Percentiles rank a stretch among this genome's conserved stretches.
Conservation (phyloP, 2,329 filamentous ascomycete genomes). For the Ophiostoma fasciatum region DNA sequence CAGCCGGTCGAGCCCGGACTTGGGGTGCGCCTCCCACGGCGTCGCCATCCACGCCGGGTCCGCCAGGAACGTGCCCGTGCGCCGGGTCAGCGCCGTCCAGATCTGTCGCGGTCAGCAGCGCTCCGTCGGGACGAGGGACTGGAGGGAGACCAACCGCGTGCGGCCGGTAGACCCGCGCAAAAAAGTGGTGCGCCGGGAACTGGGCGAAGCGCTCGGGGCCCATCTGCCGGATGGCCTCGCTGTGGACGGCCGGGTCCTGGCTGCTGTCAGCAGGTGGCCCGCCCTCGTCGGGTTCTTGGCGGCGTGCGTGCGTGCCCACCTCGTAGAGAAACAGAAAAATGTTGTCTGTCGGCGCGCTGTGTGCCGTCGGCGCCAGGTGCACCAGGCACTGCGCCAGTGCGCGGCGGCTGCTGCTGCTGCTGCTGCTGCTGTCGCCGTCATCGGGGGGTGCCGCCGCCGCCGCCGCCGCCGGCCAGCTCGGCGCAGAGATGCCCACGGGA, state of each 20-base stretch:
- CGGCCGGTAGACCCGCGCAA: slow-evolving; percentile 38
- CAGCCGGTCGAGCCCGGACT: slow-evolving; percentile 34
- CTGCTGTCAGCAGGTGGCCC: no score
- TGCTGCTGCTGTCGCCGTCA: slow-evolving; percentile 16
- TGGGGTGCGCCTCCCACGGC: slow-evolving; percentile 37
- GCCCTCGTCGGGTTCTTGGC: background rate
- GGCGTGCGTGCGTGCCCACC: slow-evolving; percentile 21
- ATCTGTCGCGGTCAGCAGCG: slow-evolving; percentile 19
- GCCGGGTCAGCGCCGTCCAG: slow-evolving; percentile 32
- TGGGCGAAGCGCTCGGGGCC: slow-evolving; percentile 31
- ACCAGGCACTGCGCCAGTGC: slow-evolving; percentile 27
- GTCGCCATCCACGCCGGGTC: slow-evolving; percentile 33
- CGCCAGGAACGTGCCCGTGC: slow-evolving; percentile 35
- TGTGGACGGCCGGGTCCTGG: slow-evolving; percentile 20
- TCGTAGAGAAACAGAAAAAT: slow-evolving; percentile 39
- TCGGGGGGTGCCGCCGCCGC: slow-evolving; percentile 23
- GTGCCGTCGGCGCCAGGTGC: slow-evolving; percentile 21
- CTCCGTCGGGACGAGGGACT: no score
- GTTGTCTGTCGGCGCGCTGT: slow-evolving; percentile 19
- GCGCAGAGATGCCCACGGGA: slow-evolving; percentile 24
- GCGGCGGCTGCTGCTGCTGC: no score
- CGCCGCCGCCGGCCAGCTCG: no score
- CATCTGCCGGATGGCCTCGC: slow-evolving; percentile 23
- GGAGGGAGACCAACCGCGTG: slow-evolving; percentile 38
- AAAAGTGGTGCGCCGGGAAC: slow-evolving; percentile 44